Base-by-base conservation (phyloP, 305 asterid species). In the Solanum hybrid region DNA sequence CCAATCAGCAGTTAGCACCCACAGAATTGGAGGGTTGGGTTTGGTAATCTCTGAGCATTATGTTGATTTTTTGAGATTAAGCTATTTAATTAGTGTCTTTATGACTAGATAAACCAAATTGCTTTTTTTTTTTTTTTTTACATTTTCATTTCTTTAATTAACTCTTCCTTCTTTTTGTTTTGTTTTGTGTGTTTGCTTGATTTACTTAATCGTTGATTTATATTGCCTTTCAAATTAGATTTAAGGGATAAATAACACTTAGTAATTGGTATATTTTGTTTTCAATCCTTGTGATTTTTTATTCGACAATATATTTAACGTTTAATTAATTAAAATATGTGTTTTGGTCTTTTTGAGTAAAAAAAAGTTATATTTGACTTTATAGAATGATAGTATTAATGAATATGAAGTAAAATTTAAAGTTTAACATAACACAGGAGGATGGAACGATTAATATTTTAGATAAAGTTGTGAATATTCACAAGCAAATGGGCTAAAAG, bases 11-110 rank as follows among this genome's bases (percentile, higher is more conserved):
- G 76, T 31, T 32, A 84, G 87, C 87, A 83, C 87, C 38, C 73
- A 83, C 38, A 83, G 87, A 27, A 41, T 83, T 83, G 87, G 73
- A 83, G 87, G n/a, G 88, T 51, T 51, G 88, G 76, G 29, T 84
- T 84, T 84, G 88, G 76, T 84, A 51, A 39, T 88, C 73, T 88
- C 73, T 88, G 83, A 88, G 72, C 89, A 87, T 72, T 87, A 87
- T 27, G 83, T 34, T 87, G 15, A 45, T 26, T 37, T 88, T 77
- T 32, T 73, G 8, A 88, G 84, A 39, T 75, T 88, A 27, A 73
- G 51, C 14, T 26, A 75, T 75, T 75, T 75, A 87, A 20, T 29
- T 26, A 87, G 84, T 88, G 89, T 20, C 89, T 75, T 88, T 10
- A 39, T 88, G 89, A 88, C 89, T 88, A 77, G 89, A 88, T 88